phyloP scores from a whole-genome alignment of 2,329 filamentous ascomycete genomes.

The Fonsecaea erecta region DNA sequence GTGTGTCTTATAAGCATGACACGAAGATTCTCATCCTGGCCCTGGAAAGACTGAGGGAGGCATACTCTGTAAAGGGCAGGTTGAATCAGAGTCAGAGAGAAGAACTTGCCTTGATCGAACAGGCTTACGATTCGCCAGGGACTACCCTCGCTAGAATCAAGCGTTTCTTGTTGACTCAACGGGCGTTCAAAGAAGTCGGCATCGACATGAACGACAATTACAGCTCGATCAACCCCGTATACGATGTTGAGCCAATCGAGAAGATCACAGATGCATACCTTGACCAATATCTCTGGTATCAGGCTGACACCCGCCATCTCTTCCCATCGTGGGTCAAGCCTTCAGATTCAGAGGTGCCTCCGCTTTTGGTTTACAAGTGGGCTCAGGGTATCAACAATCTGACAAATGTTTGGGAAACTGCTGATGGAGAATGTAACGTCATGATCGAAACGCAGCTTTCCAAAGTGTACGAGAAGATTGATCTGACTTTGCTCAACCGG shows the following conservation, averaged over 20 bases:
- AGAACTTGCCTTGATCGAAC: conserved; percentile 93
- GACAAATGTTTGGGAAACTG: conserved; percentile 89
- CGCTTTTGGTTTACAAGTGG: conserved; percentile 96
- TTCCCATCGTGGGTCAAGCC: conserved; percentile 99
- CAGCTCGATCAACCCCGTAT: conserved; percentile 97
- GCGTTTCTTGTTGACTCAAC: conserved; percentile 92
- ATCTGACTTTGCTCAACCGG: conserved; percentile 91
- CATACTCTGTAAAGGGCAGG: conserved; percentile 95
- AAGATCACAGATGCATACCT: conserved; percentile 99
- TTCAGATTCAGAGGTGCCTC: conserved; percentile 95
- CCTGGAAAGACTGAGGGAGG: conserved; percentile 87
- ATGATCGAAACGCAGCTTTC: conserved; percentile 98
- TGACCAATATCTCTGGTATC: conserved; percentile 98
- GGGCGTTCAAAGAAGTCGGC: conserved; percentile 98
- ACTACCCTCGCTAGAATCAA: conserved; percentile 97
- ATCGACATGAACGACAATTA: conserved; percentile 99
- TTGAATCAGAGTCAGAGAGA: conserved; percentile 97
- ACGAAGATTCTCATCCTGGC: conserved; percentile 98
- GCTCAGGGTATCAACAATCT: conserved; percentile 99
- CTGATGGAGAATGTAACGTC: conserved; percentile 95
- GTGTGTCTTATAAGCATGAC: conserved; percentile 98
- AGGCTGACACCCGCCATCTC: conserved; percentile 93
- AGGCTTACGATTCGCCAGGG: conserved; percentile 96
- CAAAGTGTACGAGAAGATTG: conserved; percentile 99
- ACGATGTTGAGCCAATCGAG: conserved; percentile 98